Percentiles rank a stretch among this genome's conserved stretches.
phyloP scores from a whole-genome alignment of 2,329 filamentous ascomycete genomes.

The Colletotrichum theobromicola region DNA sequence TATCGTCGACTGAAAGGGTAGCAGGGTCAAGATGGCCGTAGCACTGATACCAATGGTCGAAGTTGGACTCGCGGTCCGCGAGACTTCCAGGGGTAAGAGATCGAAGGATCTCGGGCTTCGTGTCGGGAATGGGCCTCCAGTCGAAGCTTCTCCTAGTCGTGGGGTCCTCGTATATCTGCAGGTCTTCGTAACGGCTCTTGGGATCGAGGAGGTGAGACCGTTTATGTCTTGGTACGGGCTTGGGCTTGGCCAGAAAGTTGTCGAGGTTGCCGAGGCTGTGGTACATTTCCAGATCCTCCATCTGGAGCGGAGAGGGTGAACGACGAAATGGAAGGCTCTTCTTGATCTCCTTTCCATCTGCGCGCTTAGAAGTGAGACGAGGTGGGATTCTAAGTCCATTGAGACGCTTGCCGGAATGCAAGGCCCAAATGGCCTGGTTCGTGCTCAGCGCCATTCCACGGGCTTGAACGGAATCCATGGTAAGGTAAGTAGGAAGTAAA shows the following conservation, averaged over 20 bases:
- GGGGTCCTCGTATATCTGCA: background rate
- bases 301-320: background rate
- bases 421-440: background rate
- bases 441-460: too few species aligned
- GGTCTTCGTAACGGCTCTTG: background rate
- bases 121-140: background rate
- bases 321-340: background rate
- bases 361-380: background rate
- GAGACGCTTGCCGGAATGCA: background rate
- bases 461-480: background rate
- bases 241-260: background rate
- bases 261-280: background rate
- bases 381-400: too few species aligned
- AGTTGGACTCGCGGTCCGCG: background rate
- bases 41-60: background rate
- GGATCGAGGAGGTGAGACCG: background rate
- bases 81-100: background rate
- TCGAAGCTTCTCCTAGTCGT: background rate
- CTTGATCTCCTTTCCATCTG: background rate
- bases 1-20: too few species aligned
- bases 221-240: background rate
- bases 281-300: background rate
- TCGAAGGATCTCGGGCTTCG: background rate
- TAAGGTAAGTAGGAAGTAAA: background rate
- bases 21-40: background rate